Conservation (phyloP, 768 basidiomycete genomes). For the Suillus clintonianus region DNA sequence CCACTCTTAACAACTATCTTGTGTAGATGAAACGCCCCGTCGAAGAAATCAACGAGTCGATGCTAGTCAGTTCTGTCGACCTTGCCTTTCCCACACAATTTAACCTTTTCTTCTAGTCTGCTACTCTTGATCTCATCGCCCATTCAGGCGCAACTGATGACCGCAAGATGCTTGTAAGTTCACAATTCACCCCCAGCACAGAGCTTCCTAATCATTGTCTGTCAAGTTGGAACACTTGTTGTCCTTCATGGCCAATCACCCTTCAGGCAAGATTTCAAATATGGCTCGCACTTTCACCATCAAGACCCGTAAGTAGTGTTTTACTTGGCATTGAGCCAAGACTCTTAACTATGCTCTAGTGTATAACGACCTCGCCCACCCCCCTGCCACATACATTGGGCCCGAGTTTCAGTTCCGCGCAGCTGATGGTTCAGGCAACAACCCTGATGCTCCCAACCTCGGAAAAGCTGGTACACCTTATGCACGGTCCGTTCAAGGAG, state of each 20-base stretch:
- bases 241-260: constrained; percentile 59
- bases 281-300: constrained; percentile 41
- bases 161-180: constrained; percentile 71
- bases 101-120: constrained; percentile 40
- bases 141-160: constrained; percentile 72
- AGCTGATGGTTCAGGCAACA: constrained; percentile 81
- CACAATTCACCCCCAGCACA: background rate
- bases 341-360: constrained; percentile 41
- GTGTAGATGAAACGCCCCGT: constrained; percentile 29
- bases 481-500: constrained; percentile 79
- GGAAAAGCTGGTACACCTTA: constrained; percentile 82
- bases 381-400: constrained; percentile 69
- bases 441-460: constrained; percentile 64
- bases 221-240: constrained; percentile 71
- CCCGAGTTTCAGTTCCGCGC: constrained; percentile 63
- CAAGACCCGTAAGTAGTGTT: constrained; percentile 51
- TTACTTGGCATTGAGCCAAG: background rate
- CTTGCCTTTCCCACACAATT: background rate
- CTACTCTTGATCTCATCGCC: constrained; percentile 60
- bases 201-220: background rate
- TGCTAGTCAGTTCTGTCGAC: constrained; percentile 16
- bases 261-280: constrained; percentile 46
- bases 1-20: background rate
- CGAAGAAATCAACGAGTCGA: constrained; percentile 32
- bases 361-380: constrained; percentile 82